A percentile compares a stretch with the other conserved stretches of the same genome.
phyloP scores from a whole-genome alignment of 371 early-diverging fungal genomes.

The Mucor sp. region DNA sequence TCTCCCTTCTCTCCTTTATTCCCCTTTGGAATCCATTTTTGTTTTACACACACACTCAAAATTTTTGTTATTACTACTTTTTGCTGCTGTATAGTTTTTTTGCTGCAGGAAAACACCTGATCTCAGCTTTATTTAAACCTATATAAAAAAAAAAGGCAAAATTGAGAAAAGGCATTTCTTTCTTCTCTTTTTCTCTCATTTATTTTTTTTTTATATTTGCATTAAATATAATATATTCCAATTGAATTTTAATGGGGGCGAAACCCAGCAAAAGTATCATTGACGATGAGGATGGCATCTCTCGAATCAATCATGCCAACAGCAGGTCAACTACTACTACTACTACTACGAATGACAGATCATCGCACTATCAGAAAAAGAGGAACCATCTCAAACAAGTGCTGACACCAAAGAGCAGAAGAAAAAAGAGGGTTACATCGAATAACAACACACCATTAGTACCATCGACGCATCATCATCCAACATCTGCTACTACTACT shows the following conservation, averaged over 20 bases:
- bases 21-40: not conserved
- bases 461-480: not conserved
- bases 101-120: conserved; percentile 19
- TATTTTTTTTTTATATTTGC: not conserved
- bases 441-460: not conserved
- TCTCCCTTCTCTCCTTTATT: not conserved
- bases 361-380: not conserved
- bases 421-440: not conserved
- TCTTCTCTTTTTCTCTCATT: not conserved
- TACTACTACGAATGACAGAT: not conserved
- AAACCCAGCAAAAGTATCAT: conserved; percentile 25
- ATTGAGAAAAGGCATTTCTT: not conserved
- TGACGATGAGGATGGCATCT: conserved; percentile 4
- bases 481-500: conserved; percentile 3
- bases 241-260: conserved; percentile 21
- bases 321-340: not conserved
- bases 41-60: not conserved
- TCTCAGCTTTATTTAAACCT: conserved; percentile 4
- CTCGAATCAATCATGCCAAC: not conserved
- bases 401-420: conserved; percentile 4
- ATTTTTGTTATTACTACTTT: not conserved
- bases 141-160: not conserved
- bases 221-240: not conserved
- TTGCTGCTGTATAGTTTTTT: not conserved
- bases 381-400: conserved; percentile 8